Evolutionary conservation across 176 grass and related monocot genomes (phyloP).

Genomic region (Tillandsia fasciculata): DNA sequence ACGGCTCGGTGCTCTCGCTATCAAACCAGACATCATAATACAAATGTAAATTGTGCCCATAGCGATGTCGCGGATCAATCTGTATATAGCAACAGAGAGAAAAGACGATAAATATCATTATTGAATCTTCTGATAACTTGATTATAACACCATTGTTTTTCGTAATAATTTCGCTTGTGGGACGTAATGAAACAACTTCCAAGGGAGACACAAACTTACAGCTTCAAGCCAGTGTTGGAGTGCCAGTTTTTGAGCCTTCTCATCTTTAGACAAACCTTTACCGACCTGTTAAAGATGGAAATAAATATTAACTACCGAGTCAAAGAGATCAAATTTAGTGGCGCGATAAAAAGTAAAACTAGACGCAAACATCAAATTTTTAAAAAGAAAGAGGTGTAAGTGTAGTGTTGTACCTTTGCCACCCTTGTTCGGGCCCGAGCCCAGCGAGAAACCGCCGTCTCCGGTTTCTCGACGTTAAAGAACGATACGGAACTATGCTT

Average conservation of each 20-base stretch:
- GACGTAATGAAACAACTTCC: slow-evolving; percentile 5
- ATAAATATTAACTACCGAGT: not conserved
- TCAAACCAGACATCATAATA: slow-evolving; percentile 88
- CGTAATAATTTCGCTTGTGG: not conserved
- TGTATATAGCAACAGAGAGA: slow-evolving; percentile 11
- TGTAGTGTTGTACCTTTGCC: slow-evolving; percentile 47
- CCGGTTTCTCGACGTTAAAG: slow-evolving; percentile 61
- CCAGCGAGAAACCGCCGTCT: slow-evolving; percentile 71
- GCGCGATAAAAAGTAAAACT: not conserved
- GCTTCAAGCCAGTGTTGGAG: slow-evolving; percentile 95
- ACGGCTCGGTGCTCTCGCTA: slow-evolving; percentile 76
- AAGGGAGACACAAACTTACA: slow-evolving; percentile 24
- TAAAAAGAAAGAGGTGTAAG: not conserved
- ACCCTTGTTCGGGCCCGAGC: slow-evolving; percentile 53
- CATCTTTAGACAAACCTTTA: slow-evolving; percentile 88
- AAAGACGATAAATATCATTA: slow-evolving; percentile 1
- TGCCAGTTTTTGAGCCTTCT: slow-evolving; percentile 83
- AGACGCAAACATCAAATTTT: not conserved
- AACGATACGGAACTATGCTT: slow-evolving; percentile 72
- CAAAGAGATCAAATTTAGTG: too few species aligned
- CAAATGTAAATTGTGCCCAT: slow-evolving; percentile 88
- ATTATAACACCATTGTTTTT: too few species aligned
- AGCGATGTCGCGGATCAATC: slow-evolving; percentile 96
- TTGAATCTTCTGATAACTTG: too few species aligned
- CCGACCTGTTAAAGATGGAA: slow-evolving; percentile 46